A percentile compares a stretch with the other conserved stretches of the same genome.
These are phyloP conservation scores for Boletus rubropictus DNA, from an alignment of 768 basidiomycete species.

Conservation along the genomic window DNA sequence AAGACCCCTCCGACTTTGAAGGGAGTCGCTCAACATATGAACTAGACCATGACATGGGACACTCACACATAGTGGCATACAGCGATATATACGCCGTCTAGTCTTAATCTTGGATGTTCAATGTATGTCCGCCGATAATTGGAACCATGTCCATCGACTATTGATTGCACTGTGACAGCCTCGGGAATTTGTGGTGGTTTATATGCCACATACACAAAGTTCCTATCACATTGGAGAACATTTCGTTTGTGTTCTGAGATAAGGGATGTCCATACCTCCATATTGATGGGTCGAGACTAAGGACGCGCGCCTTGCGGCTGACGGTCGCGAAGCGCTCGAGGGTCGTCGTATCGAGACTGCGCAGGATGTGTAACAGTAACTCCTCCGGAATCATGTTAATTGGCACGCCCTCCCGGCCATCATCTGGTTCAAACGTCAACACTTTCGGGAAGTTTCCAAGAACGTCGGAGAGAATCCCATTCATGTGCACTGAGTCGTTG, in stretches of 20 bases:
- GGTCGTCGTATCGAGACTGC: slow-evolving; percentile 55
- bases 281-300: slow-evolving; percentile 62
- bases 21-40: slow-evolving; percentile 1
- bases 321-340: slow-evolving; percentile 76
- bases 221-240: slow-evolving; percentile 34
- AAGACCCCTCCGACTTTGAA: slow-evolving; percentile 47
- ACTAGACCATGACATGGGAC: slow-evolving; percentile 6
- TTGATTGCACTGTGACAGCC: slow-evolving; percentile 40
- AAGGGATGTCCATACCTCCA: slow-evolving; percentile 58
- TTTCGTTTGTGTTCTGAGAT: slow-evolving; percentile 1
- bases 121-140: slow-evolving; percentile 76
- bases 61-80: slow-evolving; percentile 82
- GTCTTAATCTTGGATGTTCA: slow-evolving; percentile 77
- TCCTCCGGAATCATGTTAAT: slow-evolving; percentile 70
- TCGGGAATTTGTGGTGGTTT: slow-evolving; percentile 68
- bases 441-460: slow-evolving; percentile 43
- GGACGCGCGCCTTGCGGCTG: slow-evolving; percentile 65
- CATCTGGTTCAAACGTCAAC: slow-evolving; percentile 61
- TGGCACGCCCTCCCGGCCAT: slow-evolving; percentile 52
- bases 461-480: slow-evolving; percentile 43
- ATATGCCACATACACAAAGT: slow-evolving; percentile 60
- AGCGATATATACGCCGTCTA: slow-evolving; percentile 89
- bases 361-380: slow-evolving; percentile 61
- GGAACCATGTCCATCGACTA: slow-evolving; percentile 47
- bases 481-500: slow-evolving; percentile 15